Conservation (phyloP, 805 yeast genomes). For the Metschnikowia lachancei region DNA sequence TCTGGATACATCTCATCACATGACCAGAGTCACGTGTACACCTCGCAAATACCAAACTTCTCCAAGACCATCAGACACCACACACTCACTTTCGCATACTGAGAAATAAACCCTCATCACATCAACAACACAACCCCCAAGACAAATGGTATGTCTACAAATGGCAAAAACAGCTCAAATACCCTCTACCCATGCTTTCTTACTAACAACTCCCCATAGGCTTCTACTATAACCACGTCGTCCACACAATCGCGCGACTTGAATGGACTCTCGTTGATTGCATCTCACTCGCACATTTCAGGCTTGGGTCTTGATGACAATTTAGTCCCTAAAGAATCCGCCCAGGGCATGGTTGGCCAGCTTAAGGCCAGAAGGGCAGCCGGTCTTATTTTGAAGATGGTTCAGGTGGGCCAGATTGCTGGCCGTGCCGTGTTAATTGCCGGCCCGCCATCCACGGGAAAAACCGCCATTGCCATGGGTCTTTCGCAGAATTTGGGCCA, state of each 20-base stretch:
- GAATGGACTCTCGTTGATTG: conserved; percentile 65
- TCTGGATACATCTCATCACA: too few relatives aligned
- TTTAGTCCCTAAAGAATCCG: conserved; percentile 69
- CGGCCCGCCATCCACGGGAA: conserved; percentile 99
- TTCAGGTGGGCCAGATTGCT: conserved; percentile 90
- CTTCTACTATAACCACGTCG: conserved; percentile 19
- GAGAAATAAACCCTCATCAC: too few relatives aligned
- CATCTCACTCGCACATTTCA: conserved; percentile 97
- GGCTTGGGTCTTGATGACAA: conserved; percentile 96
- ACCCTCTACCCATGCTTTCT: too few relatives aligned
- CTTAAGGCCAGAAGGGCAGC: conserved; percentile 93
- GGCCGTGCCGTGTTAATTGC: conserved; percentile 95
- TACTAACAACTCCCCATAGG: conserved; percentile 16
- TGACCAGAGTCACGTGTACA: too few relatives aligned
- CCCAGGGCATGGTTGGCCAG: conserved; percentile 98
- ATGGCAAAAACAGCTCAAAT: background rate
- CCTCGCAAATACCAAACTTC: too few relatives aligned
- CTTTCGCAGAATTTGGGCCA: conserved; percentile 67
- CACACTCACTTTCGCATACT: too few relatives aligned
- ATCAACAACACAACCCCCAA: background rate
- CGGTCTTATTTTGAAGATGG: conserved; percentile 89
- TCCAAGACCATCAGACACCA: too few relatives aligned
- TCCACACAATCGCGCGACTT: conserved; percentile 32
- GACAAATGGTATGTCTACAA: background rate
- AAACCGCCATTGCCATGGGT: conserved; percentile 97